Base-by-base conservation (phyloP, 805 yeast species). In the Blastobotrys parvus region DNA sequence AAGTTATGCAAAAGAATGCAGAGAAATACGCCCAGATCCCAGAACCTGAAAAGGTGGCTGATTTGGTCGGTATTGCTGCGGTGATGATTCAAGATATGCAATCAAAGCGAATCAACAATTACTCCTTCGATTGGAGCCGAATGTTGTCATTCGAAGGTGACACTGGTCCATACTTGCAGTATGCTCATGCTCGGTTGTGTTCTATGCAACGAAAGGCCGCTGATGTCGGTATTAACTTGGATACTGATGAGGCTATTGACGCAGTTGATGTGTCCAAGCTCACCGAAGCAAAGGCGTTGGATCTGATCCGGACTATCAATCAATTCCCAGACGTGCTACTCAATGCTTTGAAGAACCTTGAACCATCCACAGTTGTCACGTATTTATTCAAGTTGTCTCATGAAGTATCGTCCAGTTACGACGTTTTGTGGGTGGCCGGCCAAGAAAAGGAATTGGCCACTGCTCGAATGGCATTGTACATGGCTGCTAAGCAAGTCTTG, bases 71-170 rank as follows among this genome's bases (percentile, higher is more conserved):
- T 62, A 83, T 92, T 45, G 82, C 96, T 23, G 98, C 98, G 4
- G 95, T 92, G 48, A 89, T 92, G 95, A 85, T 92, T 59, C 99
- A 92, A 74, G 99, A 92, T 67, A 89, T 92, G 97, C 94, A 86
- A 68, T 80, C 95, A 48, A 92, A 92, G 71, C 82, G 99, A 67
- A 77, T 90, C 66, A 88, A 90, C 72, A 90, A 92, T 70, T 92
- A 92, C 70, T 86, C 81, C 58, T 92, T 92, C 69, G 85, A 87
- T 66, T 92, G 98, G 98, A 87, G 85, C 57, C 83, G 98, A 71
- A 92, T 92, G 97, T 75, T 84, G 36, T 87, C 97, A 2, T 89
- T 92, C 53, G 98, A 92, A 72, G 98, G 98, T 67, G 98, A 92
- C 67, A 92, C 98, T 45, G 98, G 98, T 62, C 97, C 98, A 41